These are phyloP conservation scores for Pleurotus ostreatus DNA, from an alignment of 768 basidiomycete species.

Conservation along the genomic window DNA sequence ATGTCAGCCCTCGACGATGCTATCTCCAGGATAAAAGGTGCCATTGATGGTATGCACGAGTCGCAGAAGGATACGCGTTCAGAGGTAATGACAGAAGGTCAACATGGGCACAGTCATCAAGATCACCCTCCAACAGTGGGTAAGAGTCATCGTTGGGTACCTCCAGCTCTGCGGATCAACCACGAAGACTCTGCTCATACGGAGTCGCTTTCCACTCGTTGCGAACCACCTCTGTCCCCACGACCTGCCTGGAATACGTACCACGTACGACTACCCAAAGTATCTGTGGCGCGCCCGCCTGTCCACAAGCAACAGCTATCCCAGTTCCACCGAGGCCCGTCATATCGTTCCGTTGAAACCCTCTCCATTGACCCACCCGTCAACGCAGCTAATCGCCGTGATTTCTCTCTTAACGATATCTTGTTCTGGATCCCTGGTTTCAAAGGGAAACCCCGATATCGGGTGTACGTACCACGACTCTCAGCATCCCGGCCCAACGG, in stretches of 20 bases:
- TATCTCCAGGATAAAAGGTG: conserved; percentile 85
- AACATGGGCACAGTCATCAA: conserved; percentile 7
- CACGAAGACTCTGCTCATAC: conserved; percentile 33
- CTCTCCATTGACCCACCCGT: conserved; percentile 71
- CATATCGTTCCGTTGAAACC: conserved; percentile 54
- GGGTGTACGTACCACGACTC: conserved; percentile 36
- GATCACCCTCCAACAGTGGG: conserved; percentile 13
- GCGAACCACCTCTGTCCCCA: conserved; percentile 47
- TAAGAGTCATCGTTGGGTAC: conserved; percentile 50
- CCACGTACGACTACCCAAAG: conserved; percentile 45
- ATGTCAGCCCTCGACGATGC: conserved; percentile 80
- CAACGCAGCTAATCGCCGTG: conserved; percentile 56
- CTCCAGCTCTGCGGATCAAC: conserved; percentile 38
- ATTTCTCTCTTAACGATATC: conserved; percentile 61
- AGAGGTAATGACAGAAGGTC: conserved; percentile 16
- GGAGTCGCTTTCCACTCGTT: conserved; percentile 37
- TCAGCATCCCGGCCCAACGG: conserved; percentile 12
- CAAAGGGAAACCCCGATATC: conserved; percentile 38
- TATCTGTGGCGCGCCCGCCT: conserved; percentile 36
- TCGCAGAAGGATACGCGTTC: conserved; percentile 28
- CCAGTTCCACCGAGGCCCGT: conserved; percentile 32
- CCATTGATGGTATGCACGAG: conserved; percentile 63
- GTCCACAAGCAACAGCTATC: conserved; percentile 46
- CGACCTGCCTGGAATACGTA: conserved; percentile 32
- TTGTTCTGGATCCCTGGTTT: conserved; percentile 48